Evolutionary conservation across 2,329 filamentous ascomycete species (phyloP).

Genomic region (Fusarium sp.): DNA sequence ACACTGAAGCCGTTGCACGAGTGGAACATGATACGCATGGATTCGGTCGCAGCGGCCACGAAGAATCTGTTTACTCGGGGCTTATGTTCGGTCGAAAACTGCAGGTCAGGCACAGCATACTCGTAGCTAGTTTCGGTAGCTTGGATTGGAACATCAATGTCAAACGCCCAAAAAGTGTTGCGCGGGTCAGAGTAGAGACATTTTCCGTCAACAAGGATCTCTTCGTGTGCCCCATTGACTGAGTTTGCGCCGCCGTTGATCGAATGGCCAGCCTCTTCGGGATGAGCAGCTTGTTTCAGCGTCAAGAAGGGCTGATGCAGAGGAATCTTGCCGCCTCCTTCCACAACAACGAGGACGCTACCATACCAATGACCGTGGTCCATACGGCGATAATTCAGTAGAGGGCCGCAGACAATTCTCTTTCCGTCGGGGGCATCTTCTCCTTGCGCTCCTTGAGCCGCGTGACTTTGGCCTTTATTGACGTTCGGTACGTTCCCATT

Average conservation of each 20-base stretch:
- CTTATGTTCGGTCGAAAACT: conserved; percentile 66
- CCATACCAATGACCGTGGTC: conserved; percentile 80
- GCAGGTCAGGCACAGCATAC: conserved; percentile 75
- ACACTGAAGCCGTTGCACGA: conserved; percentile 97
- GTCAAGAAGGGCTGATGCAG: conserved; percentile 67
- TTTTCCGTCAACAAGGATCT: conserved; percentile 51
- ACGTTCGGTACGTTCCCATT: conserved; percentile 16
- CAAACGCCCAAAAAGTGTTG: conserved; percentile 94
- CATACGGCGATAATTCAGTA: conserved; percentile 82
- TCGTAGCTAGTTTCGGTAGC: conserved; percentile 77
- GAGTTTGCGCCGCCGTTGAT: conserved; percentile 43
- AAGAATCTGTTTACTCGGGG: conserved; percentile 76
- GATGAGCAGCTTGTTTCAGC: conserved; percentile 56
- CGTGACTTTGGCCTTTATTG: conserved; percentile 45
- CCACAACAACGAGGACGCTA: conserved; percentile 84
- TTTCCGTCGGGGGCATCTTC: conserved; percentile 54
- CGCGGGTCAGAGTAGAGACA: conserved; percentile 71
- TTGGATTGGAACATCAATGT: conserved; percentile 79
- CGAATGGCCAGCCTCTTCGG: conserved; percentile 27
- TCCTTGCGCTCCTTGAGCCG: conserved; percentile 14
- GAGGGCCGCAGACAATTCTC: conserved; percentile 74
- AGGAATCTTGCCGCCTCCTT: conserved; percentile 70
- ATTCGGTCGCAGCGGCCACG: conserved; percentile 81
- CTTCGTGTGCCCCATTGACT: conserved; percentile 53
- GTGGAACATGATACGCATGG: conserved; percentile 99